Conservation (phyloP, 331 rosid genomes). For the Arachis monticola region DNA sequence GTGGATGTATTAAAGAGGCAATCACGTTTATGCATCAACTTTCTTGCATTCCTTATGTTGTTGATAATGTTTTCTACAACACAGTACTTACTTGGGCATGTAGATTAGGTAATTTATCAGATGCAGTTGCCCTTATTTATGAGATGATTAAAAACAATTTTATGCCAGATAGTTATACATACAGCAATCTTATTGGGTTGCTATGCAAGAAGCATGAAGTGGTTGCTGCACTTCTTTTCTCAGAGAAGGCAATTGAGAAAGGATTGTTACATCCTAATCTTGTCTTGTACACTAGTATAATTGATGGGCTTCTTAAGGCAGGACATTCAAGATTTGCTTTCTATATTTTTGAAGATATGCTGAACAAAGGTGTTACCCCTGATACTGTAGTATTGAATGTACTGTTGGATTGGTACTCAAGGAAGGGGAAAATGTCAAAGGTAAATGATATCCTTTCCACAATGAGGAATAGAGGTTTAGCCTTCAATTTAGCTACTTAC, state of each 20-base stretch:
- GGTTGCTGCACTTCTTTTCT: slow-evolving; percentile 62
- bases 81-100: slow-evolving; percentile 58
- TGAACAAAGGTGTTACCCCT: slow-evolving; percentile 52
- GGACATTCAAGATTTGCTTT: slow-evolving; percentile 70
- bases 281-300: slow-evolving; percentile 59
- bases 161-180: slow-evolving; percentile 64
- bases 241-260: slow-evolving; percentile 54
- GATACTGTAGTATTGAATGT: slow-evolving; percentile 64
- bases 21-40: slow-evolving; percentile 50
- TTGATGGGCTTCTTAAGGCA: slow-evolving; percentile 68
- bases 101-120: slow-evolving; percentile 60
- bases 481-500: slow-evolving; percentile 64
- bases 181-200: slow-evolving; percentile 63
- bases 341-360: slow-evolving; percentile 68
- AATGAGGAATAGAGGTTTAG: slow-evolving; percentile 52
- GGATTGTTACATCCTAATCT: slow-evolving; percentile 54
- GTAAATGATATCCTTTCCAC: slow-evolving; percentile 56
- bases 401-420: slow-evolving; percentile 61
- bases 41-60: slow-evolving; percentile 50
- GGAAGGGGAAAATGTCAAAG: slow-evolving; percentile 57
- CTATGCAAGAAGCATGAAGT: slow-evolving; percentile 59
- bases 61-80: slow-evolving; percentile 66
- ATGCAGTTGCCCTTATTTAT: slow-evolving; percentile 56
- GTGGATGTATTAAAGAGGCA: slow-evolving; percentile 68
- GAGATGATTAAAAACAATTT: slow-evolving; percentile 64